Evolutionary conservation across 2,329 filamentous ascomycete genomes (phyloP).

Genomic region (Gyromitra esculenta): DNA sequence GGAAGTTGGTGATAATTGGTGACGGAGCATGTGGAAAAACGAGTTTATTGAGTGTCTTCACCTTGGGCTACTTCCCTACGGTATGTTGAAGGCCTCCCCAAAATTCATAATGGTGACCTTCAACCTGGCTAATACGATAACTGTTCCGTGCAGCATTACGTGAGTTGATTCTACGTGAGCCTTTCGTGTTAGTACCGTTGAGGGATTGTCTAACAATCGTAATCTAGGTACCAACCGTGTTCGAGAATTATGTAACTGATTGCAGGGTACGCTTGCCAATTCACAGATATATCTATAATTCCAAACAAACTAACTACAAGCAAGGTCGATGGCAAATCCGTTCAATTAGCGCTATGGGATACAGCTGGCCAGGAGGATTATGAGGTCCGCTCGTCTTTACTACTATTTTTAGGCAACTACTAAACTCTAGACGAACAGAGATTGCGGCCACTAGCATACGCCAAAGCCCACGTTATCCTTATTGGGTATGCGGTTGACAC

Average conservation of each 20-base stretch:
- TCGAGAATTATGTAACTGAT: slow-evolving; percentile 99
- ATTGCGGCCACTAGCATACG: slow-evolving; percentile 91
- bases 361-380: slow-evolving; percentile 99
- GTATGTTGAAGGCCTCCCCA: slow-evolving; percentile 68
- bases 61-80: slow-evolving; percentile 95
- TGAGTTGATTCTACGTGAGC: slow-evolving; percentile 37
- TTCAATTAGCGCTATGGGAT: slow-evolving; percentile 97
- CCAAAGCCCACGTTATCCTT: slow-evolving; percentile 95
- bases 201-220: slow-evolving; percentile 24
- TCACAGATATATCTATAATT: neutral
- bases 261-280: slow-evolving; percentile 73
- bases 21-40: slow-evolving; percentile 99
- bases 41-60: slow-evolving; percentile 96
- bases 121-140: neutral
- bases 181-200: slow-evolving; percentile 36
- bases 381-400: slow-evolving; percentile 64
- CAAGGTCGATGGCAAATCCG: slow-evolving; percentile 84
- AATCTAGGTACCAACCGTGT: slow-evolving; percentile 87
- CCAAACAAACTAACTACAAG: slow-evolving; percentile 22
- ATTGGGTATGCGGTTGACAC: slow-evolving; percentile 96
- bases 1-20: slow-evolving; percentile 96
- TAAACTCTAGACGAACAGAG: slow-evolving; percentile 62
- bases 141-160: slow-evolving; percentile 40
- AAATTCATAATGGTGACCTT: slow-evolving; percentile 37
- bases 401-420: neutral